phyloP scores from a whole-genome alignment of 164 flowering plant genomes.

The Vitis riparia region DNA sequence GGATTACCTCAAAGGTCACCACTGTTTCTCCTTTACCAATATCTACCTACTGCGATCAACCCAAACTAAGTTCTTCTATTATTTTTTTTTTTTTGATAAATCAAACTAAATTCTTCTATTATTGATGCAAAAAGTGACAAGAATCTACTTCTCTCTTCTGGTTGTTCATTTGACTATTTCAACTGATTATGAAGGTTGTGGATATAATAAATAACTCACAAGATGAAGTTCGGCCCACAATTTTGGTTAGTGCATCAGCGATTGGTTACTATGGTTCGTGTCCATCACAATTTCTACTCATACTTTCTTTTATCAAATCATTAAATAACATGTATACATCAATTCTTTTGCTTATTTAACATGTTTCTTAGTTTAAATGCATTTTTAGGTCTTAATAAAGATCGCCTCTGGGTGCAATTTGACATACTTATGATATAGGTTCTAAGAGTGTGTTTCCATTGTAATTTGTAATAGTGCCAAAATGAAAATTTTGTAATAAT shows the following conservation, averaged over 20 bases:
- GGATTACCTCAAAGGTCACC: slow-evolving; percentile 80
- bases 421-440: no score
- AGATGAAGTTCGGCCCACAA: slow-evolving; percentile 57
- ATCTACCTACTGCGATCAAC: background rate
- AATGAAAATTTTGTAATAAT: background rate
- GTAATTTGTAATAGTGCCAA: background rate
- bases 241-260: slow-evolving; percentile 93
- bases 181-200: slow-evolving; percentile 66
- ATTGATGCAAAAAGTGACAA: background rate
- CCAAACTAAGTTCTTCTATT: background rate
- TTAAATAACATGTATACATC: background rate
- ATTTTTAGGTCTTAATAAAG: background rate
- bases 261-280: slow-evolving; percentile 92
- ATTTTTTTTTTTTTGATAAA: no score
- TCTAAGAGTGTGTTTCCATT: no score
- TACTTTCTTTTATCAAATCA: background rate
- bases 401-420: background rate
- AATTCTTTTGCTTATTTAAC: background rate
- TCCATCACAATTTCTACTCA: background rate
- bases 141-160: background rate
- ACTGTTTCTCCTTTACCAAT: slow-evolving; percentile 8
- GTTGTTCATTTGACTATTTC: slow-evolving; percentile 10
- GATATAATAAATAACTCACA: slow-evolving; percentile 58
- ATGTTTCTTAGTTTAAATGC: background rate
- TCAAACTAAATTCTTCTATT: background rate